Percentiles rank a stretch among this genome's conserved stretches.
phyloP scores from a whole-genome alignment of 2,329 filamentous ascomycete genomes.

The Fusarium clavum region DNA sequence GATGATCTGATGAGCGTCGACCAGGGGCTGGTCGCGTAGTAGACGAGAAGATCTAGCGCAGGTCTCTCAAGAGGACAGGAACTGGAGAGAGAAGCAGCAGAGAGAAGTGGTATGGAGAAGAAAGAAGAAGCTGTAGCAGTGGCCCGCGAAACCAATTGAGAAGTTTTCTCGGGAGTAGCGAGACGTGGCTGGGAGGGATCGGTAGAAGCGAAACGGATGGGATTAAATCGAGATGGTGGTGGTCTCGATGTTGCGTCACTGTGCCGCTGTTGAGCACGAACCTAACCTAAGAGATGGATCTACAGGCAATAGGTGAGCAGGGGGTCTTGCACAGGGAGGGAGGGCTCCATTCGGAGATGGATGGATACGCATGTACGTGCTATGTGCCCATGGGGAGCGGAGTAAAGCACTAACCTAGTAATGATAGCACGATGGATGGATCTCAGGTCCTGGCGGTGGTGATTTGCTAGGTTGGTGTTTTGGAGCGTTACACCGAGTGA shows the following conservation, averaged over 20 bases:
- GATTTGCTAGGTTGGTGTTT: constrained; percentile 23
- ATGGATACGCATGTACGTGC: constrained; percentile 5
- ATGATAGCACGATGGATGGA: constrained; percentile 21
- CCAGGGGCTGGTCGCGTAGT: constrained; percentile 27
- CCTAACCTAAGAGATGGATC: constrained; percentile 41
- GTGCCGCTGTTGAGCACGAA: constrained; percentile 41
- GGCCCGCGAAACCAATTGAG: constrained; percentile 43
- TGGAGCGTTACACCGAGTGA: constrained; percentile 11
- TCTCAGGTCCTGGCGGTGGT: constrained; percentile 21
- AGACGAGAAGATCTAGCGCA: constrained; percentile 10
- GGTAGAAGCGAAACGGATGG: constrained; percentile 39
- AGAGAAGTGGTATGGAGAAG: constrained; percentile 29
- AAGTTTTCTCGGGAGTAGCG: constrained; percentile 38
- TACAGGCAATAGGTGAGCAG: constrained; percentile 35
- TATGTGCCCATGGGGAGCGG: constrained; percentile 34
- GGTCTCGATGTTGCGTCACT: constrained; percentile 47
- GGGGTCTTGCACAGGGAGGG: constrained; percentile 36
- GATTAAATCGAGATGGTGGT: constrained; percentile 42
- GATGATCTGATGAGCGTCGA: constrained; percentile 39
- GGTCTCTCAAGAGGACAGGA: constrained; percentile 14
- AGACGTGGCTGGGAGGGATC: constrained; percentile 40
- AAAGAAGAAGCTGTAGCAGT: constrained; percentile 43
- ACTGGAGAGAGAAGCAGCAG: constrained; percentile 3
- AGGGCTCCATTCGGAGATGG: constrained; percentile 23
- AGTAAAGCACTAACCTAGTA: constrained; percentile 26